Conservation (phyloP, 2,329 filamentous ascomycete species). For the Botrytis galanthina region DNA sequence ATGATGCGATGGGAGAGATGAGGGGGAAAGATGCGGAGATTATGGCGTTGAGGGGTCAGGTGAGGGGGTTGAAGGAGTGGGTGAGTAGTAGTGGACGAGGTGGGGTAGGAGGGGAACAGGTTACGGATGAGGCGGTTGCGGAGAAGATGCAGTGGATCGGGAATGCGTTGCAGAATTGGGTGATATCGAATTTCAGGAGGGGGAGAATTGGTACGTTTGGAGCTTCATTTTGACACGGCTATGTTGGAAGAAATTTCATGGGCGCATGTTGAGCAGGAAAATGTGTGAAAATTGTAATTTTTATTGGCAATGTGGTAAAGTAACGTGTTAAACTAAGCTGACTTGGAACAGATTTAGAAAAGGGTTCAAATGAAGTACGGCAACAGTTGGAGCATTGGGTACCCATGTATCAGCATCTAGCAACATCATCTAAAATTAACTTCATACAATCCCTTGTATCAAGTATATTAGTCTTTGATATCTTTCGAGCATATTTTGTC, state of each 20-base stretch:
- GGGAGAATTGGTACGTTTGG: conserved; percentile 48
- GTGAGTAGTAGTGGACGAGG: conserved; percentile 65
- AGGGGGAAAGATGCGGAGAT: conserved; percentile 56
- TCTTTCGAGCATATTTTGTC: conserved; percentile 63
- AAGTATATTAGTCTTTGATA: conserved; percentile 55
- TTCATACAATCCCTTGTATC: conserved; percentile 63
- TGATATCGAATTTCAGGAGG: conserved; percentile 65
- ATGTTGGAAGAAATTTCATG: not conserved
- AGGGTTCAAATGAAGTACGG: conserved; percentile 43
- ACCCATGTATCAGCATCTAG: conserved; percentile 57
- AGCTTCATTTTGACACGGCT: not conserved
- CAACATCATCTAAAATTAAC: conserved; percentile 55
- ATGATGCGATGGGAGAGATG: conserved; percentile 47
- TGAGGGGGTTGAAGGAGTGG: conserved; percentile 68
- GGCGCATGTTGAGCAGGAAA: not conserved
- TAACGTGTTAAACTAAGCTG: not conserved
- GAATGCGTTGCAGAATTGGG: conserved; percentile 72
- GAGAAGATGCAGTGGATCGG: conserved; percentile 60
- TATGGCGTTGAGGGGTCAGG: conserved; percentile 54
- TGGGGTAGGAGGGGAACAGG: conserved; percentile 48
- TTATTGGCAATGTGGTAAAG: not conserved
- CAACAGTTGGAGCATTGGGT: conserved; percentile 49
- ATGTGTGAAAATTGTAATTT: not conserved
- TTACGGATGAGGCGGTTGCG: conserved; percentile 64
- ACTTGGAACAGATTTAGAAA: conserved; percentile 44